Evolutionary conservation across 805 yeast genomes (phyloP).

Genomic region (Wickerhamomyces mucosus): DNA sequence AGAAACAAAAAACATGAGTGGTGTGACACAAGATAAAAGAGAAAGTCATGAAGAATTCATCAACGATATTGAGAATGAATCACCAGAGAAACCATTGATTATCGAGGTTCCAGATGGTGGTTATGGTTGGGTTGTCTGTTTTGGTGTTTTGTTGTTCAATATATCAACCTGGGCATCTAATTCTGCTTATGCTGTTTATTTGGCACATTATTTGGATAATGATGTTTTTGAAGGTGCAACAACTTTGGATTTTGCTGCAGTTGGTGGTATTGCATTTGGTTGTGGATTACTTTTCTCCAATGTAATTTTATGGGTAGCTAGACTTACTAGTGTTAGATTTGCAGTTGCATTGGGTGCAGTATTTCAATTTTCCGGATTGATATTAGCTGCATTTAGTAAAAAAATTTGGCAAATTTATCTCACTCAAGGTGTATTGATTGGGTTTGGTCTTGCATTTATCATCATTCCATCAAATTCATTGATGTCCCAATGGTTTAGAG

Average conservation of each 20-base stretch:
- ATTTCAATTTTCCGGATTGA: constrained; percentile 42
- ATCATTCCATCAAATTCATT: constrained; percentile 50
- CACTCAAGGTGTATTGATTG: constrained; percentile 59
- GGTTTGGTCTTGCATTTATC: constrained; percentile 41
- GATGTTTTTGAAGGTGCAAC: constrained; percentile 41
- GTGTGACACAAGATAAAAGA: too few relatives aligned
- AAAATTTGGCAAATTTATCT: constrained; percentile 55
- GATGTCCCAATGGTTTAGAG: constrained; percentile 64
- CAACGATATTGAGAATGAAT: too few relatives aligned
- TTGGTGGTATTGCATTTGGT: constrained; percentile 58
- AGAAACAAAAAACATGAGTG: too few relatives aligned
- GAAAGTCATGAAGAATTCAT: too few relatives aligned
- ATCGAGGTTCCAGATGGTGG: constrained; percentile 21
- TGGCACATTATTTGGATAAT: constrained; percentile 45
- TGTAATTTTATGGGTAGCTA: constrained; percentile 21
- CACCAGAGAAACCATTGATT: not conserved
- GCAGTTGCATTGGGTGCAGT: constrained; percentile 40
- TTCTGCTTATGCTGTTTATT: constrained; percentile 43
- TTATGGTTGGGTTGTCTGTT: constrained; percentile 19
- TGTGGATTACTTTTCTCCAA: constrained; percentile 56
- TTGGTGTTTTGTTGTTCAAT: constrained; percentile 15
- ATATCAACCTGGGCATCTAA: constrained; percentile 22
- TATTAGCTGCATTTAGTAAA: constrained; percentile 52
- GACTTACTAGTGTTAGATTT: constrained; percentile 28
- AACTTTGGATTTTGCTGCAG: constrained; percentile 51